Evolutionary conservation across 371 early-diverging fungal species (phyloP), one percentile per base, ranked within the genome.

Genomic region (Spiromyces aspiralis): DNA sequence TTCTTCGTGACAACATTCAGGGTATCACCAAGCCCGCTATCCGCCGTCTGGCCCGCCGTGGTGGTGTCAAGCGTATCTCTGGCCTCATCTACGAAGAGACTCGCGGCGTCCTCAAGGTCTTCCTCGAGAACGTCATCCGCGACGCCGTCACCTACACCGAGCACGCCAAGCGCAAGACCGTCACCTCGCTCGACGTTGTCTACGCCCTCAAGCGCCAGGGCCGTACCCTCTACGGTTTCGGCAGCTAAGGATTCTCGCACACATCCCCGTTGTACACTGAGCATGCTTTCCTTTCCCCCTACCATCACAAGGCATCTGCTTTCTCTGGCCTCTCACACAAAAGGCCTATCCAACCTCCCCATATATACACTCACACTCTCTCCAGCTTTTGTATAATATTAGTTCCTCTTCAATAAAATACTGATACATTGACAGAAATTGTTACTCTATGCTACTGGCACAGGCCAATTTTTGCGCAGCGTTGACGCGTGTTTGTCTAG

Each of bases 111-210:
- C 82, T 96, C 68, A 94, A 88, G 86, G 79, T 78, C 52, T 99
- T 98, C 81, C 83, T 99, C 56, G 96, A 95, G 73, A 87, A 89
- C 71, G 93, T 99, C 61, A 90, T 99, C 62, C 80, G 90, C 55
- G 95, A 95, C 69, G 88, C 98, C 42, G 96, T 97, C 54, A 95
- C 95, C 61, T 99, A 99, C 82, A 95, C 94, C 64, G 95, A 97
- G 72, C 99, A 99, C 81, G 98, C 95, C 71, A 99, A 97, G 83
- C 87, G 99, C 78, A 99, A 99, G 92, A 99, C 99, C 57, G 97
- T 98, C 65, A 87, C 86, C 46, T 80, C 87, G 50, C 77, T 81
- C 45, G 94, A 95, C 77, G 94, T 95, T 48, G 88, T 99, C 57
- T 98, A 97, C 63, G 93, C 97, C 44, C 79, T 99, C 61, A 99